Base-by-base conservation (phyloP, 2,329 filamentous ascomycete species). In the Botrytis aclada region DNA sequence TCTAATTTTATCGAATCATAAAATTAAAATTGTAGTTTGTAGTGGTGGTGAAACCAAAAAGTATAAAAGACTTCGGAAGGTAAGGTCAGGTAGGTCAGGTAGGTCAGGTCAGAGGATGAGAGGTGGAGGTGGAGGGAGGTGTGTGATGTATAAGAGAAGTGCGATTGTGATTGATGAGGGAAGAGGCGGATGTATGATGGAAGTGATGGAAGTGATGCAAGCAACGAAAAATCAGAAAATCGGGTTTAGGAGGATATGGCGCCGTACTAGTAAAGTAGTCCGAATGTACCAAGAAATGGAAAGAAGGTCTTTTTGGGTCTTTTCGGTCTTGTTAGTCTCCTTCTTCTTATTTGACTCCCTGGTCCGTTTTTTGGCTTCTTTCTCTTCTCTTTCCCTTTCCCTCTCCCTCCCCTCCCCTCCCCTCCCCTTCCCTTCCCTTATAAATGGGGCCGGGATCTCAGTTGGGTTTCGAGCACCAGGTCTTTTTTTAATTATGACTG, bases 1-100 rank as follows among this genome's bases (percentile, higher is more conserved):
- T 51, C 29, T 65, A 41, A 34, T 65, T 47, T 54, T 71, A 70
- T 70, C n/a, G 29, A 51, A 64, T 70, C 32, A 70, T 70, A 70
- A 45, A 70, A 70, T 62, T 70, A 34, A 37, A 16, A 29, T 29
- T 54, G 47, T 8, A 16, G 47, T 54, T 54, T 54, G 51, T 54
- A 5, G 47, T 54, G 34, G n/a, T 32, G 6, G n/a, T 63, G 47
- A 71, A 37, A 25, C 7, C 37, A 8, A 34, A 56, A 51, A 54
- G n/a, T 25, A 41, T 43, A 45, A 61, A 54, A 71, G 47, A 45
- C 16, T 3, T 54, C 4, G 58, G 65, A 39, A 29, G 45, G 65
- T 18, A 32, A 32, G 69, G 29, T 25, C 20, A 47, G 45, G 12
- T 16, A 16, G 25, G 25, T 16, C 14, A 29, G 12, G 25, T 16